Conservation (phyloP, 2,329 filamentous ascomycete genomes). For the Remersonia thermophila region DNA sequence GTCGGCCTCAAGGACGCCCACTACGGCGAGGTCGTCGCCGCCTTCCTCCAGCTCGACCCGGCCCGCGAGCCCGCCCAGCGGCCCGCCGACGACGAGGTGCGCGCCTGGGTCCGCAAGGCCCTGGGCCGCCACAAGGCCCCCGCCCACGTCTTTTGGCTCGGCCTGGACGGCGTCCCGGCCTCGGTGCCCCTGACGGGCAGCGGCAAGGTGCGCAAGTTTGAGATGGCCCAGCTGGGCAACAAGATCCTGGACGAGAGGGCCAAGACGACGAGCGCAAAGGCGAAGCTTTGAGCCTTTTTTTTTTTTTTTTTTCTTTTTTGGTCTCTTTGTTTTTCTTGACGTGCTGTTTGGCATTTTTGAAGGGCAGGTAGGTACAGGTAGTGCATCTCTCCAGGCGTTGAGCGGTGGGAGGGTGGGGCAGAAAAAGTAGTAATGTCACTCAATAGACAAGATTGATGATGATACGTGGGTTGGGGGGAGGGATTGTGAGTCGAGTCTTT, state of each 20-base stretch:
- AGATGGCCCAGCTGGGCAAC: constrained; percentile 45
- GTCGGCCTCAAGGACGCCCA: constrained; percentile 57
- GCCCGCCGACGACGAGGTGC: constrained; percentile 42
- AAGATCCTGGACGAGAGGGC: constrained; percentile 40
- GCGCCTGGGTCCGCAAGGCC: constrained; percentile 48
- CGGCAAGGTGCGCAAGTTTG: constrained; percentile 58
- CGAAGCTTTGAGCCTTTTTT: constrained; percentile 17
- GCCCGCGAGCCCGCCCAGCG: constrained; percentile 17
- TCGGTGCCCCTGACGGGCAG: constrained; percentile 56
- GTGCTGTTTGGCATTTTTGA: too few relatives aligned
- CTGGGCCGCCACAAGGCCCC: constrained; percentile 59
- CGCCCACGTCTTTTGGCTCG: constrained; percentile 64
- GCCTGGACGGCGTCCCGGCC: constrained; percentile 42
- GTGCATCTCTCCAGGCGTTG: too few relatives aligned
- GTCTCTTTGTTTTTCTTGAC: background rate
- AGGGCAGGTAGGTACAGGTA: too few relatives aligned
- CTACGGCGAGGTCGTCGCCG: constrained; percentile 61
- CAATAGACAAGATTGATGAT: too few relatives aligned
- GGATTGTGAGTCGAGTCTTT: too few relatives aligned
- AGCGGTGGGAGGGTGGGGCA: too few relatives aligned
- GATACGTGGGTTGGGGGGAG: too few relatives aligned
- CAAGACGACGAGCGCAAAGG: constrained; percentile 30
- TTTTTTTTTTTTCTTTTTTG: background rate
- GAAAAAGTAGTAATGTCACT: too few relatives aligned
- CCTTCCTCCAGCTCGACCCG: constrained; percentile 41